Percentiles rank a stretch among this genome's conserved stretches.
These are phyloP conservation scores for Raphanus raphanistrum DNA, from an alignment of 345 rosid species.

Conservation along the genomic window DNA sequence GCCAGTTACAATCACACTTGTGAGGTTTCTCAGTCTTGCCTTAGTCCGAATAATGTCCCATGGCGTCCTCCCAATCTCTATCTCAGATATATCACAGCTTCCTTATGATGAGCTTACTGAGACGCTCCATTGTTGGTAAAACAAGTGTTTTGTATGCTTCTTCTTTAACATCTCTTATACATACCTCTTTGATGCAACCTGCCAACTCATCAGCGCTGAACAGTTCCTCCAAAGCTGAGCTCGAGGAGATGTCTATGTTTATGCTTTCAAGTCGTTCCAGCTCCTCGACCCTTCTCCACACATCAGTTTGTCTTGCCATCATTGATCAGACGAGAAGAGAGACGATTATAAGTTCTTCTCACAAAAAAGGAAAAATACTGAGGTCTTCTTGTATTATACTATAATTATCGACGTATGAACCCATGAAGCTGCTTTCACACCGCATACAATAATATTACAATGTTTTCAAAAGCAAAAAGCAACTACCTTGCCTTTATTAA, in stretches of 20 bases:
- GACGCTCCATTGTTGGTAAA: not conserved
- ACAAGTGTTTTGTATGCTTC: conserved; percentile 1
- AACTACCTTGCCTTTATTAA: not conserved
- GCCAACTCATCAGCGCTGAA: not conserved
- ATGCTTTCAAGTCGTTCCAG: not conserved
- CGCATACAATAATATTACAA: no score
- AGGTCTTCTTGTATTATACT: not conserved
- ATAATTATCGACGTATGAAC: not conserved
- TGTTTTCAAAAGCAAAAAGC: not conserved
- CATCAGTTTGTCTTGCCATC: conserved; percentile 12
- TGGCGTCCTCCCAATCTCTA: not conserved
- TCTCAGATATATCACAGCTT: conserved; percentile 3
- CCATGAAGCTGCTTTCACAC: conserved; percentile 5
- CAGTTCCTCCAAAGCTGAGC: conserved; percentile 8
- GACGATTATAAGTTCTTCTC: not conserved
- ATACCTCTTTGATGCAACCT: not conserved
- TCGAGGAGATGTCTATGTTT: conserved; percentile 7
- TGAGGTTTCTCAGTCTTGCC: not conserved
- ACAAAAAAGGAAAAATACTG: not conserved
- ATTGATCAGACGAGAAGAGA: not conserved
- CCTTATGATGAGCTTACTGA: conserved; percentile 13
- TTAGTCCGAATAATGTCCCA: not conserved
- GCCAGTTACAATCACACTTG: conserved; percentile 8
- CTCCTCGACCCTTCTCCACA: conserved; percentile 12
- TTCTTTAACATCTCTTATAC: conserved; percentile 9